Base-by-base conservation (phyloP, 352 stramenopile genomes). In the Globisporangium ultimum region DNA sequence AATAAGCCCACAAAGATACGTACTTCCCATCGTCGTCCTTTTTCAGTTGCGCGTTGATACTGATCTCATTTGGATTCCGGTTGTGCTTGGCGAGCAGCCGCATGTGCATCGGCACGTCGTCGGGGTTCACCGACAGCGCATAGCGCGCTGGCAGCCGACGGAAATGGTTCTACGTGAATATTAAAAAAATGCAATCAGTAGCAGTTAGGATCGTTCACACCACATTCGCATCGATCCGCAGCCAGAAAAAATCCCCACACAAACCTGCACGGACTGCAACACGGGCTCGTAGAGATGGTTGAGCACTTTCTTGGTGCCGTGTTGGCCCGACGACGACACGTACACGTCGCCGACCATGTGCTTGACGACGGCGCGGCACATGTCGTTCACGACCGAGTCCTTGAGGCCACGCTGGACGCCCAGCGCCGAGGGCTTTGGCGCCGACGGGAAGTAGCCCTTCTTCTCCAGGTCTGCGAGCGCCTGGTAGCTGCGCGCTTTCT, bases 271-370 rank as follows among this genome's bases (percentile, higher is more conserved):
- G 0, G 83, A 91, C 55, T 88, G 74, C 36, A 95, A 76, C n/a
- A 95, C 85, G 2, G 85, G 85, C 41, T 90, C 82, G 66, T 95
- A 95, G 51, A 95, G 56, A 57, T 95, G 85, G 52, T 95, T 95
- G 34, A 92, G 64, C 55, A 92, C 85, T 63, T 90, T 90, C 43
- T 86, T 87, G 36, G 77, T 70, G 20, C 83, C 83, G 24, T 87
- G 75, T 2, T 81, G 82, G 0, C 72, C 76, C 0, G 80, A 87
- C 0, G 80, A 83, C 42, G 80, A 82, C 51, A 93, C 84, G 50
- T 93, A 93, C 57, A 91, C 78, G 56, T 95, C 85, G 24, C 85
- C 85, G 28, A 95, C 85, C 83, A 95, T 95, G 68, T 95, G 85
- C 70, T 95, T 95, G 47, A 90, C 85, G 0, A 94, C 85, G 0